Percentiles rank a stretch among this genome's conserved stretches.
These are phyloP conservation scores for Trichoderma aggressivum DNA, from an alignment of 2,329 filamentous ascomycete species.

Conservation along the genomic window DNA sequence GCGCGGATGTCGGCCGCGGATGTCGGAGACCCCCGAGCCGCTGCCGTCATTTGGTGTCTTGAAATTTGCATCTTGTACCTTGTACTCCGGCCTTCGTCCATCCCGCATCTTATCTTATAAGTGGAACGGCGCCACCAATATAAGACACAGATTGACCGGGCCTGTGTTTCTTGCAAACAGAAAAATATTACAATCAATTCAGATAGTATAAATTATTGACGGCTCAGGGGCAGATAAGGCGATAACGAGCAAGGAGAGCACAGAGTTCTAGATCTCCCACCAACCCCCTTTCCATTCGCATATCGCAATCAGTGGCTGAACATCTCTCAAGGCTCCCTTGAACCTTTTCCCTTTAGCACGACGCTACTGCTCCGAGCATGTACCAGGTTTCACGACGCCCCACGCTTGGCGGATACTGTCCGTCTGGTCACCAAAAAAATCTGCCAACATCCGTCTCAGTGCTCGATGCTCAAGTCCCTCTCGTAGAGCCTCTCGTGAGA, in stretches of 20 bases:
- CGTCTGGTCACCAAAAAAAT: neutral
- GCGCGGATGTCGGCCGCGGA: neutral
- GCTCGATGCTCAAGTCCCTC: neutral
- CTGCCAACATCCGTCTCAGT: neutral
- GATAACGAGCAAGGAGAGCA: neutral
- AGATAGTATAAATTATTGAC: neutral
- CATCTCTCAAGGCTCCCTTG: neutral
- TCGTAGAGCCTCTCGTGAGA: neutral
- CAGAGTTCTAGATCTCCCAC: neutral
- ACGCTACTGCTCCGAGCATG: neutral
- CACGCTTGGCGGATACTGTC: constrained; percentile 11
- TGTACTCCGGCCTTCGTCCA: neutral
- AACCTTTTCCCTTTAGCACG: neutral
- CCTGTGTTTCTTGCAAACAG: neutral
- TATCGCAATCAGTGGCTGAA: neutral
- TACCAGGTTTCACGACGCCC: constrained; percentile 3
- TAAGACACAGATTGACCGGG: neutral
- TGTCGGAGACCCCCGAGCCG: neutral
- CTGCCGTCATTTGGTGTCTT: neutral
- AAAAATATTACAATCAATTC: neutral
- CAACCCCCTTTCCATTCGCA: neutral
- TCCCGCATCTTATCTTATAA: neutral
- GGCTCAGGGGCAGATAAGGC: neutral
- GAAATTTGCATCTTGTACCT: neutral
- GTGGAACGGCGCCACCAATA: neutral